Base-by-base conservation (phyloP, 1,284 basidiomycete genomes). In the Tremellales sp. region DNA sequence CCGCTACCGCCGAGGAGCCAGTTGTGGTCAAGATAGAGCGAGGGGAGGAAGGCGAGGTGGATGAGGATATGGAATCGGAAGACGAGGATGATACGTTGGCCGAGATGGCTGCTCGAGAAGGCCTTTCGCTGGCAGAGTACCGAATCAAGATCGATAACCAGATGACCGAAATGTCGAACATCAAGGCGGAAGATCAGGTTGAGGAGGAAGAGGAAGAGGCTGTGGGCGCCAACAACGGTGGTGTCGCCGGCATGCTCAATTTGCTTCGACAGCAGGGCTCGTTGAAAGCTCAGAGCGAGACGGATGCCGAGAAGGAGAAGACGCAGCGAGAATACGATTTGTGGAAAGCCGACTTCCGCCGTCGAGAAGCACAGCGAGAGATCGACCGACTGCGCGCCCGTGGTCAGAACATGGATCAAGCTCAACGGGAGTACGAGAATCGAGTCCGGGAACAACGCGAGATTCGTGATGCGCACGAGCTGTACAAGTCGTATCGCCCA, bases 401-500 rank as follows among this genome's bases (percentile, higher is more conserved):
- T 41, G 87, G 87, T 3, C 80, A 80, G n/a, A 85, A 84, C 70
- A 92, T 87, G 73, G 93, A 96, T 68, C 94, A 97, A 74, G 86
- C 89, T 19, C 86, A 89, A 54, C 82, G 93, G 49, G 96, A 98
- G 74, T 92, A 89, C 68, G 91, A 97, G 74, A 97, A 97, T 67
- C 82, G 89, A 49, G 70, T 85, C 60, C 83, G 93, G 23, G 96
- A 98, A 65, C 85, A 92, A 68, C 85, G 89, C 58, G 92, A 97
- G 59, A 87, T 92, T 7, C 82, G 88, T 36, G 82, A 87, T 24
- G 82, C 83, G 40, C 76, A 92, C 60, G 89, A 96, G 33, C 72
- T 83, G 43, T 98, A 88, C 81, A 87, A 85, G 74, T 81, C 87
- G 67, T 99, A 99, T 79, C 96, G 93, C 74, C 96, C 96, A 1